Evolutionary conservation across 2,329 filamentous ascomycete species (phyloP).

Genomic region (Penicillium thymicola): DNA sequence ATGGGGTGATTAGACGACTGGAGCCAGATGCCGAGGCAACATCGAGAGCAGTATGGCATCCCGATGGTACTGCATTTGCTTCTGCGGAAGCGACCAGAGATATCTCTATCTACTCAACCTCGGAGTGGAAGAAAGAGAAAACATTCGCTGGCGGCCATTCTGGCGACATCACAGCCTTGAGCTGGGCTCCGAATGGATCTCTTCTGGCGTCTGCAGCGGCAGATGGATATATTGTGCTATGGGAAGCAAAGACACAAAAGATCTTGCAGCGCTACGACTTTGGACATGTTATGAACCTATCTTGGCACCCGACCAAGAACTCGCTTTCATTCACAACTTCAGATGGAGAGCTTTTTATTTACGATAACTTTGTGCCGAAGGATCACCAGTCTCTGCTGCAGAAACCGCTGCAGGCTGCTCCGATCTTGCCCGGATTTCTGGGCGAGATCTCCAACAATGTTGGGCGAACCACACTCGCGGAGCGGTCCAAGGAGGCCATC

Average conservation of each 20-base stretch:
- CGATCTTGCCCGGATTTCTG: slow-evolving; percentile 79
- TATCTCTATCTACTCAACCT: slow-evolving; percentile 80
- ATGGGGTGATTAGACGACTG: slow-evolving; percentile 75
- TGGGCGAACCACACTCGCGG: slow-evolving; percentile 53
- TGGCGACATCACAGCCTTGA: slow-evolving; percentile 77
- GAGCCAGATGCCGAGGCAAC: slow-evolving; percentile 75
- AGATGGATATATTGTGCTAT: slow-evolving; percentile 57
- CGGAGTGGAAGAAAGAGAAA: slow-evolving; percentile 84
- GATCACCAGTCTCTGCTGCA: slow-evolving; percentile 50
- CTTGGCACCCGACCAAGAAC: slow-evolving; percentile 89
- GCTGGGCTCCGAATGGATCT: slow-evolving; percentile 94
- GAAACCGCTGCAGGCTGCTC: slow-evolving; percentile 66
- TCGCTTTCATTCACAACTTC: slow-evolving; percentile 87
- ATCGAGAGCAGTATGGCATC: slow-evolving; percentile 81
- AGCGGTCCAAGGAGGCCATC: slow-evolving; percentile 54
- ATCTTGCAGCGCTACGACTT: slow-evolving; percentile 76
- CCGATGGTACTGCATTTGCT: slow-evolving; percentile 87
- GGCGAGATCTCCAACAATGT: slow-evolving; percentile 66
- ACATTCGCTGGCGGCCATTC: slow-evolving; percentile 75
- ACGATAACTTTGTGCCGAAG: slow-evolving; percentile 56
- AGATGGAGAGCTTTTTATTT: slow-evolving; percentile 90
- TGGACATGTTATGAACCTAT: slow-evolving; percentile 76
- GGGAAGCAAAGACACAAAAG: slow-evolving; percentile 86
- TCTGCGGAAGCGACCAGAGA: slow-evolving; percentile 77
- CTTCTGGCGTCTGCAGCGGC: slow-evolving; percentile 66